Evolutionary conservation across 1,284 basidiomycete species (phyloP), one percentile per base, ranked within the genome.

Genomic region (Meira nashicola): DNA sequence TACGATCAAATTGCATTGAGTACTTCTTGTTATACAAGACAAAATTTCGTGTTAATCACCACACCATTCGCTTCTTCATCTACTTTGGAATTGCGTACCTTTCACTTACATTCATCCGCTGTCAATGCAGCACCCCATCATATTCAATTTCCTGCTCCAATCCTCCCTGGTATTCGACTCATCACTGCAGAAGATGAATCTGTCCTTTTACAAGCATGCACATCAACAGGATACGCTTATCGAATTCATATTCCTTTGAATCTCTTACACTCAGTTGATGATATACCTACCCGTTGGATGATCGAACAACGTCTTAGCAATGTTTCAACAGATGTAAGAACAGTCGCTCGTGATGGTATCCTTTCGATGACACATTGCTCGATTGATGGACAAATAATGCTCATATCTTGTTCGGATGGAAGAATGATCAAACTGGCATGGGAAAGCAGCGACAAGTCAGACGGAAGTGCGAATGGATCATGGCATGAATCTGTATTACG

Each of bases 401-500:
- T 53, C 11, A 41, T 41, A 37, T 17, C 50, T n/a, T 53, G 50
- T 15, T 33, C 17, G n/a, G 50, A 53, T 38, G 50, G 50, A 2
- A n/a, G 28, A 15, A 38, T 39, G 11, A 19, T 53, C 4, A 53
- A 53, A 23, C 5, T 25, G 14, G n/a, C 37, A 53, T 53, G 50
- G 50, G 39, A 48, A 23, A 17, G 28, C 23, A 33, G 38, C 15
- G 50, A 12, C 14, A 11, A 11, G 5, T 17, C 19, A 5, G 19
- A 14, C 17, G 50, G 37, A 21, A 6, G 7, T 14, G 5, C 15
- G 11, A 39, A 14, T 33, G 50, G 50, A n/a, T 39, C 17, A 14
- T 53, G 50, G 50, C 37, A 53, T n/a, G 50, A 53, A 33, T 53
- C 50, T 5, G 37, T 41, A 15, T 14, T 53, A 23, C 50, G 50